A percentile compares a stretch with the other conserved stretches of the same genome.
Evolutionary conservation across 1,284 basidiomycete genomes (phyloP).

Genomic region (Ganoderma resinaceum): DNA sequence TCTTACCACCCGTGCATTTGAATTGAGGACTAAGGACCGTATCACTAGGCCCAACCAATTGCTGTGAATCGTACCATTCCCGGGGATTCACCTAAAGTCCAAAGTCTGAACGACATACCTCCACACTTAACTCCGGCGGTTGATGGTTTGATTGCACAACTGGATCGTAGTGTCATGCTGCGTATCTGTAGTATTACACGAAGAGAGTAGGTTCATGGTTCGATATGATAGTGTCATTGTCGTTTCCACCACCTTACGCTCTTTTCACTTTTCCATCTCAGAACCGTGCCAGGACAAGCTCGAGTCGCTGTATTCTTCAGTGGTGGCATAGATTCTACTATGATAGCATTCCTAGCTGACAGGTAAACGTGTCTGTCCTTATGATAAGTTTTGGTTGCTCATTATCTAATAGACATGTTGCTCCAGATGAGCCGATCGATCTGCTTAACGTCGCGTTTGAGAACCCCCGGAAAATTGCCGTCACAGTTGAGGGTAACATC

Average conservation of each 20-base stretch:
- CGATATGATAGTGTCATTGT: neutral
- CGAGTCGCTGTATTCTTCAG: slow-evolving; percentile 92
- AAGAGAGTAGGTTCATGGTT: slow-evolving; percentile 41
- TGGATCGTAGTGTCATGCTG: slow-evolving; percentile 67
- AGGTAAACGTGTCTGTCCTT: slow-evolving; percentile 47
- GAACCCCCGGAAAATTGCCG: slow-evolving; percentile 78
- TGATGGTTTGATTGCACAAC: slow-evolving; percentile 57
- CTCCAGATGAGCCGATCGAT: slow-evolving; percentile 85
- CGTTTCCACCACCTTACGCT: neutral
- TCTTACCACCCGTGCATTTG: neutral
- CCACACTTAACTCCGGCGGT: slow-evolving; percentile 51
- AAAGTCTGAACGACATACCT: slow-evolving; percentile 46
- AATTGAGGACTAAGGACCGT: neutral
- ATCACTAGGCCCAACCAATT: slow-evolving; percentile 50
- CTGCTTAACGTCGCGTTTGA: slow-evolving; percentile 97
- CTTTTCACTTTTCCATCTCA: slow-evolving; percentile 9
- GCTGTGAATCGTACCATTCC: slow-evolving; percentile 57
- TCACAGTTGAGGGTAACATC: slow-evolving; percentile 54
- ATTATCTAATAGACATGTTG: slow-evolving; percentile 61
- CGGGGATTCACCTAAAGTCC: slow-evolving; percentile 43
- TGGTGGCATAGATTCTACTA: slow-evolving; percentile 93
- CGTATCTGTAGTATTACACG: slow-evolving; percentile 65
- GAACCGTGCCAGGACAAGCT: slow-evolving; percentile 47
- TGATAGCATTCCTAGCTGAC: slow-evolving; percentile 84
- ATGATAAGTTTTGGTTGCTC: neutral